Evolutionary conservation across 1,284 basidiomycete genomes (phyloP), one percentile per base, ranked within the genome.

Genomic region (Neonothopanus nambi): DNA sequence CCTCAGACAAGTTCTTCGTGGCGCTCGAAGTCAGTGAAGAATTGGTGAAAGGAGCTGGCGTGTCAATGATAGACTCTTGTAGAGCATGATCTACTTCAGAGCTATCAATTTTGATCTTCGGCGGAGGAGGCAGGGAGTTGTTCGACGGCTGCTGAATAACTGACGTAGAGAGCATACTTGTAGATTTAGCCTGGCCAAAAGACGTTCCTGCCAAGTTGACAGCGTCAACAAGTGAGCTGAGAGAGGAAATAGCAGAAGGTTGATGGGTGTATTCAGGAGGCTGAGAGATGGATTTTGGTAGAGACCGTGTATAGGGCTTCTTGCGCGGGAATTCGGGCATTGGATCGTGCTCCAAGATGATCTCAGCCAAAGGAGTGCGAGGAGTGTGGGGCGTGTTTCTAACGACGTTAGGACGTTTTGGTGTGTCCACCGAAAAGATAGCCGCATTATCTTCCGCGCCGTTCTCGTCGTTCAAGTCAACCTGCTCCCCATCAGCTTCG

Each of bases 321-420:
- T 64, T 68, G 3, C 62, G 67, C 21, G 64, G 61, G 33, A 71
- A 55, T 6, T 70, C 70, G 3, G 69, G 35, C 21, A 13, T 70
- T 9, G 55, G 52, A 15, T 71, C 69, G 37, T 59, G 58, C 42
- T 67, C 69, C 3, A 68, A 50, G 18, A 62, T 52, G 41, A 76
- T 59, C 48, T 73, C 72, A 21, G 59, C 65, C 12, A 75, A 55
- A 1, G 74, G 73, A 2, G 70, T 71, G 24, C 73, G 71, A 24
- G 62, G 62, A 30, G 60, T 61, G 3, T 61, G 48, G 28, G 59
- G 3, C n/a, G 13, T 30, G 30, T 18, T 5, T 37, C 30, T 45
- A 6, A 30, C 13, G n/a, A 21, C 30, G 40, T 17, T 21, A 24
- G 36, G 52, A 20, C 65, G 40, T 37, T 61, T 62, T n/a, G 62